Percentiles rank a stretch among this genome's conserved stretches.
Conservation (phyloP, 192 early-diverging fungal species). For the Geosiphon pyriformis region DNA sequence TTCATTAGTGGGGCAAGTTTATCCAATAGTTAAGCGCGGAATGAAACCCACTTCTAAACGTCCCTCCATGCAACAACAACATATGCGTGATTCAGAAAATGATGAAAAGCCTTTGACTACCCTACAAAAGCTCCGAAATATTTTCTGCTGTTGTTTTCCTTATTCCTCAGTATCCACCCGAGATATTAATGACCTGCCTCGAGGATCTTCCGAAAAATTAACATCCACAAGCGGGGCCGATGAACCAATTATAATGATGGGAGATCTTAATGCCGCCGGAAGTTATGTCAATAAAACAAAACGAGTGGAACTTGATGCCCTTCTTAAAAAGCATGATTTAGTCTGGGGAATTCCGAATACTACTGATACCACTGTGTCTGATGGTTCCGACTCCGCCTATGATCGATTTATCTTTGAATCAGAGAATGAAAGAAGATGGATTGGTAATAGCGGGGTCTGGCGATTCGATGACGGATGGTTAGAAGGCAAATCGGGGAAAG, state of each 20-base stretch:
- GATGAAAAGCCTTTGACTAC: not conserved
- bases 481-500: not conserved
- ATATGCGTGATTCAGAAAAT: not conserved
- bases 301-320: slow-evolving; percentile 2
- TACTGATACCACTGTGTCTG: slow-evolving; percentile 15
- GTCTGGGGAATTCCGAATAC: slow-evolving; percentile 19
- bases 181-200: not conserved
- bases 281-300: slow-evolving; percentile 19
- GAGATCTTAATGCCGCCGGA: slow-evolving; percentile 26
- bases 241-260: slow-evolving; percentile 25
- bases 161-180: not conserved
- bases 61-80: not conserved
- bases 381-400: slow-evolving; percentile 12
- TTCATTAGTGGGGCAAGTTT: slow-evolving; percentile 13
- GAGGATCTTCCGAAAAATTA: not conserved
- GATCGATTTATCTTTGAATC: slow-evolving; percentile 24
- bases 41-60: not conserved
- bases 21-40: slow-evolving; percentile 10
- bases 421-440: slow-evolving; percentile 9
- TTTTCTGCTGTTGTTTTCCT: not conserved
- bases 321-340: not conserved
- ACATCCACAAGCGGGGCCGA: not conserved
- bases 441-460: slow-evolving; percentile 13
- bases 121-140: not conserved
- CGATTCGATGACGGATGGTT: slow-evolving; percentile 23